Percentiles rank a stretch among this genome's conserved stretches.
Conservation (phyloP, 768 basidiomycete genomes). For the Podaxis mareebaensis region DNA sequence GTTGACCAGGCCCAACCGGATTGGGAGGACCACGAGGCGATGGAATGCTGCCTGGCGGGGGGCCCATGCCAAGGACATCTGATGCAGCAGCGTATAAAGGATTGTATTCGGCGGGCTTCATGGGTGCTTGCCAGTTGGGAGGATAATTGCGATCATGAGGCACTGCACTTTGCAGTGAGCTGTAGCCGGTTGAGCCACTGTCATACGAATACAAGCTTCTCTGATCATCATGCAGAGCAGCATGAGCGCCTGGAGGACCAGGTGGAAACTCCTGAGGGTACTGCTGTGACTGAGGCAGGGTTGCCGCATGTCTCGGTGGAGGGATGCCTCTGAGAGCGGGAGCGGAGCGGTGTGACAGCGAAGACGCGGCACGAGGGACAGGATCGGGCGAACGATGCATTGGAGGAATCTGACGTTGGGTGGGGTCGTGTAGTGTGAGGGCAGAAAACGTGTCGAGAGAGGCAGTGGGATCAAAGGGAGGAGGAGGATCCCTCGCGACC, state of each 20-base stretch:
- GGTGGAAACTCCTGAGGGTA: conserved; percentile 15
- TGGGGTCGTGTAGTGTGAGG: conserved; percentile 50
- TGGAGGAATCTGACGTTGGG: conserved; percentile 12
- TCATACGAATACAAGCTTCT: conserved; percentile 36
- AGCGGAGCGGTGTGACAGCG: conserved; percentile 49
- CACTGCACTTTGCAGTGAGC: conserved; percentile 18
- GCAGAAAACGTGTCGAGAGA: conserved; percentile 53
- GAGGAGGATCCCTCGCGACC: conserved; percentile 26
- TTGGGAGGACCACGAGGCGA: conserved; percentile 20
- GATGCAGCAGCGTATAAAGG: conserved; percentile 75
- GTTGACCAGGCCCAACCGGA: conserved; percentile 11
- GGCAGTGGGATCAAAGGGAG: conserved; percentile 44
- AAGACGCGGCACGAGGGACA: conserved; percentile 55
- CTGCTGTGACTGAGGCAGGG: conserved; percentile 36
- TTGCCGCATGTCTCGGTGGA: conserved; percentile 42
- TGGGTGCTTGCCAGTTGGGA: conserved; percentile 28
- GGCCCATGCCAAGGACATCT: conserved; percentile 77
- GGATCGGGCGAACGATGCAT: conserved; percentile 39
- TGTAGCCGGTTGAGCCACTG: conserved; percentile 18
- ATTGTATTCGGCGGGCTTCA: conserved; percentile 46
- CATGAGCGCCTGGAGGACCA: conserved; percentile 5
- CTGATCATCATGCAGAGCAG: conserved; percentile 20
- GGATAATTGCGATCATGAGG: conserved; percentile 38
- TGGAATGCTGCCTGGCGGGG: conserved; percentile 43
- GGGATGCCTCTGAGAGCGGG: conserved; percentile 26